Conservation (phyloP, 2,329 filamentous ascomycete genomes). For the Penicillium sp. region DNA sequence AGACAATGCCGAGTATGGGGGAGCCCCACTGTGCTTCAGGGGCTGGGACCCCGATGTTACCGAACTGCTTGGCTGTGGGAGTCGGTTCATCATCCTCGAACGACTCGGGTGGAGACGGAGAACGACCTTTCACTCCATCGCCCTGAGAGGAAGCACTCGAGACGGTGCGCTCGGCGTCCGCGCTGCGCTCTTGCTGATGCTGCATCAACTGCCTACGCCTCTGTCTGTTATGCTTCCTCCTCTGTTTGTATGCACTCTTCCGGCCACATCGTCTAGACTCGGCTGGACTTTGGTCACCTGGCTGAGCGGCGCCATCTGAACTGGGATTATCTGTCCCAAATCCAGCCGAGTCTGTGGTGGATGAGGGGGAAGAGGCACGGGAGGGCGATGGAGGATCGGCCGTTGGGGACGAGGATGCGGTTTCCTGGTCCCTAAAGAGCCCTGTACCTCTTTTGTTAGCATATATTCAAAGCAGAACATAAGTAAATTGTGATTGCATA, state of each 20-base stretch:
- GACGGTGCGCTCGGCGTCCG: background rate
- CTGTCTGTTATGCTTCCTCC: background rate
- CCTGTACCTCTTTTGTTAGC: background rate
- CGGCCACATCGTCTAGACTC: background rate
- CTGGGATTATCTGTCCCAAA: background rate
- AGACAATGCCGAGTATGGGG: slow-evolving; percentile 5
- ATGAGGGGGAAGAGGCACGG: background rate
- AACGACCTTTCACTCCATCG: background rate
- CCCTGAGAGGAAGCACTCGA: background rate
- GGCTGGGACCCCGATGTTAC: background rate
- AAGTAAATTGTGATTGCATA: background rate
- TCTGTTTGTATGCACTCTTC: background rate
- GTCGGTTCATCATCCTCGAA: background rate
- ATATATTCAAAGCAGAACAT: background rate
- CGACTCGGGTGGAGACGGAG: slow-evolving; percentile 1
- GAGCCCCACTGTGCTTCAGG: background rate
- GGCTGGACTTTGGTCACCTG: background rate
- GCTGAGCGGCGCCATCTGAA: background rate
- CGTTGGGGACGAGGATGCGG: background rate
- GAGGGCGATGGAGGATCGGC: background rate
- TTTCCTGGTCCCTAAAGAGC: background rate
- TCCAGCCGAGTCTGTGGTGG: background rate
- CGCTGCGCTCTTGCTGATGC: background rate
- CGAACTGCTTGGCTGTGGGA: slow-evolving; percentile 2
- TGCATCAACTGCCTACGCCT: background rate